phyloP scores from a whole-genome alignment of 164 flowering plant genomes.

The Stephania cephalantha region DNA sequence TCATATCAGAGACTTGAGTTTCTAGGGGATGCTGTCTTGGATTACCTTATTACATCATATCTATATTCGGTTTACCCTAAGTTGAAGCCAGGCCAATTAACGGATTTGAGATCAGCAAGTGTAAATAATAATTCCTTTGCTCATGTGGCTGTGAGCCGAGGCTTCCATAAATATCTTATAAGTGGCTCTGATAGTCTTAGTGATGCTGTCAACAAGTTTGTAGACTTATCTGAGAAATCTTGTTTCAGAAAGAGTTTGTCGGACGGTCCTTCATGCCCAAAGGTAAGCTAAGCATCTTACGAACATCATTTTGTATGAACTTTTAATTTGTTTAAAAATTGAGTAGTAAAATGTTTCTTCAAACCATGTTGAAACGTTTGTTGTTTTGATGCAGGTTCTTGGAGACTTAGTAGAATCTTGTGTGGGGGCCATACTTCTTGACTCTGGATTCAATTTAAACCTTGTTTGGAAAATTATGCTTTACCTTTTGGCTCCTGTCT shows the following conservation, averaged over 20 bases:
- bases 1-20: slow-evolving; percentile 82
- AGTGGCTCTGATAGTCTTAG: slow-evolving; percentile 51
- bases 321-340: too few relatives aligned
- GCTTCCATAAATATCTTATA: slow-evolving; percentile 59
- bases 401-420: slow-evolving; percentile 96
- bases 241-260: slow-evolving; percentile 20
- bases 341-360: neutral
- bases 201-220: slow-evolving; percentile 50
- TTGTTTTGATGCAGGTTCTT: slow-evolving; percentile 52
- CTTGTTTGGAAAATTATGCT: slow-evolving; percentile 59
- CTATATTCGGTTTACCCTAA: slow-evolving; percentile 79
- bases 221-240: slow-evolving; percentile 29
- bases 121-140: slow-evolving; percentile 85
- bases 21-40: slow-evolving; percentile 97
- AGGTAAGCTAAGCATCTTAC: slow-evolving; percentile 38
- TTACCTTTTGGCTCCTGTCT: slow-evolving; percentile 53
- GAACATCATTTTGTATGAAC: too few relatives aligned
- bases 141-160: slow-evolving; percentile 47
- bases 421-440: slow-evolving; percentile 82
- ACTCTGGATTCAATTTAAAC: slow-evolving; percentile 66
- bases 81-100: slow-evolving; percentile 86
- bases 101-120: slow-evolving; percentile 72
- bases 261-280: slow-evolving; percentile 68
- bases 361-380: neutral
- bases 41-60: slow-evolving; percentile 85